A percentile compares a stretch with the other conserved stretches of the same genome.
These are phyloP conservation scores for Podosphaera aphanis DNA, from an alignment of 2,329 filamentous ascomycete species.

Conservation along the genomic window DNA sequence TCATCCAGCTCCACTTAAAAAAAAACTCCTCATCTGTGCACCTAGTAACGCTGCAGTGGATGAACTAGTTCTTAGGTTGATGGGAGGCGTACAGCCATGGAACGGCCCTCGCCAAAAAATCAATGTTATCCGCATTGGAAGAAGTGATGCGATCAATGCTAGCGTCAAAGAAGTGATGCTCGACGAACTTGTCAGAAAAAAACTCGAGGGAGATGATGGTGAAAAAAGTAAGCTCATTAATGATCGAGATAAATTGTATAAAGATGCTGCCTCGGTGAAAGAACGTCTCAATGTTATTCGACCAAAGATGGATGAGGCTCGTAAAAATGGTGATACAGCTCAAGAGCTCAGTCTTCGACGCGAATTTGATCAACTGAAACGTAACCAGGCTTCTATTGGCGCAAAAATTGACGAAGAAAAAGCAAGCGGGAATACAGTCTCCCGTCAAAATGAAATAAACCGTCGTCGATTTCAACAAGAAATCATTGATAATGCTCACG, in stretches of 20 bases:
- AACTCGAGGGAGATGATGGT: conserved; percentile 38
- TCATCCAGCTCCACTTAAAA: conserved; percentile 23
- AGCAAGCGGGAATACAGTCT: conserved; percentile 60
- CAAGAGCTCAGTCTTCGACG: conserved; percentile 37
- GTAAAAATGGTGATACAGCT: conserved; percentile 27
- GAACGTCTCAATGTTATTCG: conserved; percentile 48
- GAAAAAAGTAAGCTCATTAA: conserved; percentile 27
- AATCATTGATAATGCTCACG: conserved; percentile 71
- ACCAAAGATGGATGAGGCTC: conserved; percentile 44
- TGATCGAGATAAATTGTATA: conserved; percentile 31
- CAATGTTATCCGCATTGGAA: conserved; percentile 71
- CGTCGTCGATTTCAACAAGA: conserved; percentile 70
- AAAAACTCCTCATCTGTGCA: conserved; percentile 90
- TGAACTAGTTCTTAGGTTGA: conserved; percentile 80
- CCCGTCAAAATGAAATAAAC: conserved; percentile 67
- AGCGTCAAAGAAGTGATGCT: conserved; percentile 79
- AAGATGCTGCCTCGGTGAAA: conserved; percentile 49
- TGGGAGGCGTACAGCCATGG: conserved; percentile 58
- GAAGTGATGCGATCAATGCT: conserved; percentile 76
- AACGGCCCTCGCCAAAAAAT: conserved; percentile 51
- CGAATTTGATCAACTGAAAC: conserved; percentile 56
- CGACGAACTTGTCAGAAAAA: conserved; percentile 67
- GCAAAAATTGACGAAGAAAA: conserved; percentile 69
- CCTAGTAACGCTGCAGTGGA: conserved; percentile 96
- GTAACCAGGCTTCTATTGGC: conserved; percentile 52